Evolutionary conservation across 805 yeast genomes (phyloP), one percentile per base, ranked within the genome.

Genomic region (Candida michaelii): DNA sequence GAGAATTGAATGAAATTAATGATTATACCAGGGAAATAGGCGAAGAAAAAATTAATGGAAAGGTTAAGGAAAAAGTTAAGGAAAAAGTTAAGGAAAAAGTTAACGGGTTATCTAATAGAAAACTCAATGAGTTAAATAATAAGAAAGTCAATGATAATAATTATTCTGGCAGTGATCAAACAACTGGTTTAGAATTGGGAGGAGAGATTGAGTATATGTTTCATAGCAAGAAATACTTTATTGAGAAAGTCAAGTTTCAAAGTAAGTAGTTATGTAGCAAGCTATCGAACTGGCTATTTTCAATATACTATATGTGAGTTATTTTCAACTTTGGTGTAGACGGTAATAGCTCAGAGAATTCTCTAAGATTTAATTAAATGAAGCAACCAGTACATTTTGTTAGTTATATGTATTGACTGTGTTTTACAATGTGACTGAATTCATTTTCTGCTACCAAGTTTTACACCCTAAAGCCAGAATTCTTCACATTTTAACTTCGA

Each of bases 131-230:
- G 10, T 7, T 7, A 23, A 10, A 7, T 23, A 23, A 23, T 6
- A 10, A 23, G 10, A 23, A 23, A 23, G 25, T 23, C 10, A 23
- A 23, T 23, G 25, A 23, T 23, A 23, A 23, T 23, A 23, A 23
- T 23, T 23, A 23, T 10, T 23, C 25, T 10, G 31, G 14, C 31
- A 29, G 18, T n/a, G 31, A 29, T 4, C 31, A 29, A 29, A 14
- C 7, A 5, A 29, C 31, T 29, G 31, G 31, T 29, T 29, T 29
- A 29, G 17, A 29, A 29, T 29, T 29, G 31, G 31, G 31, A 29
- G 31, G 31, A 17, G 31, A 29, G 31, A 29, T 29, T 29, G 31
- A 29, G 31, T 29, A 29, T 29, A 29, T 29, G 31, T 29, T 29
- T 29, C 17, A 29, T 29, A 29, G 31, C 31, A 29, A 29, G 31